These are phyloP conservation scores for Bolboschoenus planiculmis DNA, from an alignment of 176 grass and related monocot species.

Conservation along the genomic window DNA sequence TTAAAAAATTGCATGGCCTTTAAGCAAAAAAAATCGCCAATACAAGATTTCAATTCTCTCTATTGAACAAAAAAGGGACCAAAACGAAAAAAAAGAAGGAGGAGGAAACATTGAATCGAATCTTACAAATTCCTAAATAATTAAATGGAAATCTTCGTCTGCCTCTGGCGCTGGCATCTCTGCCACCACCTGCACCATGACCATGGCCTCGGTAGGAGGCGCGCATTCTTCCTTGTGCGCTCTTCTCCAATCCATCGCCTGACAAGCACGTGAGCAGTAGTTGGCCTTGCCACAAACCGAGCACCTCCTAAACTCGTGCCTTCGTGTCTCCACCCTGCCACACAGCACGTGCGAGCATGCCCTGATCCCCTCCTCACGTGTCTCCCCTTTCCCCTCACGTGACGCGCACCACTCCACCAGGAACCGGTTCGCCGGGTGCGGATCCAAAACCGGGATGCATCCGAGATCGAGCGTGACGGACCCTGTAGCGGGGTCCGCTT, in stretches of 20 bases:
- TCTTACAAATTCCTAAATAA: too few species aligned
- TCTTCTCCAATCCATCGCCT: constrained; percentile 78
- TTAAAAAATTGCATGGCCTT: background rate
- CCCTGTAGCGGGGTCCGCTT: background rate
- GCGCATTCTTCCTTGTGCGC: constrained; percentile 50
- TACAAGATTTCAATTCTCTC: background rate
- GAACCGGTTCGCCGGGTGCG: constrained; percentile 65
- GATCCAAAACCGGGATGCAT: constrained; percentile 43
- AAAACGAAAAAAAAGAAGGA: background rate
- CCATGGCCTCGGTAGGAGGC: too few species aligned
- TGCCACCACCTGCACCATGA: background rate
- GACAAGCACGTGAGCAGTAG: constrained; percentile 94
- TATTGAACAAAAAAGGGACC: background rate
- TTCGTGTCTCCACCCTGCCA: constrained; percentile 60
- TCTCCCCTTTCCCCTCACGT: background rate
- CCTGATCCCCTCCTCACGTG: constrained; percentile 19
- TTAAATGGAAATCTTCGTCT: too few species aligned
- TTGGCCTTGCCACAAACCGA: constrained; percentile 79
- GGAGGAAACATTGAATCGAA: background rate
- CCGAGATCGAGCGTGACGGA: constrained; percentile 23
- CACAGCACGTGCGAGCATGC: constrained; percentile 59
- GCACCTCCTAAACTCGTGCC: constrained; percentile 83
- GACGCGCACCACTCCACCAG: constrained; percentile 58
- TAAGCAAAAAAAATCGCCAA: background rate
- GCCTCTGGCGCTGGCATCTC: too few species aligned